Evolutionary conservation across 306 rosid species (phyloP).

Genomic region (Trifolium subterraneum): DNA sequence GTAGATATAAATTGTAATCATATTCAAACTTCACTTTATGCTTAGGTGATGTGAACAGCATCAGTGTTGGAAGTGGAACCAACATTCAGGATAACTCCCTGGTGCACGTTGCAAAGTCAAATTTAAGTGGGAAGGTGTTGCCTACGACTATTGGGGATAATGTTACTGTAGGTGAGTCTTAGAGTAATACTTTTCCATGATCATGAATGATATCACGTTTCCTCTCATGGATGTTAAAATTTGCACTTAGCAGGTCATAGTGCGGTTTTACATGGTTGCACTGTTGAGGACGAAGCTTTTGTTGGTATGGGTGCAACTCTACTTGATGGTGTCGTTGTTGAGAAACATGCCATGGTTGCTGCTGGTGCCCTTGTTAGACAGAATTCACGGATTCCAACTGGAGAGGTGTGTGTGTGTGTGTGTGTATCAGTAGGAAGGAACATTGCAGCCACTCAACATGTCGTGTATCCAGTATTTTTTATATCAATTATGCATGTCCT

Average conservation of each 20-base stretch:
- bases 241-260: constrained; percentile 68
- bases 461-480: not conserved
- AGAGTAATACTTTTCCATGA: not conserved
- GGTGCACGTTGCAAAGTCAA: constrained; percentile 94
- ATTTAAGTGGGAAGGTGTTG: constrained; percentile 89
- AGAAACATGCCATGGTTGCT: constrained; percentile 91
- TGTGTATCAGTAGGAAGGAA: not conserved
- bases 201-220: constrained; percentile 21
- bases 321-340: constrained; percentile 90
- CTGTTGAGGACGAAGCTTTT: constrained; percentile 92
- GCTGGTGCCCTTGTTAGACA: constrained; percentile 95
- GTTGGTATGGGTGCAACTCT: constrained; percentile 91
- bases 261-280: constrained; percentile 91
- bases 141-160: constrained; percentile 86
- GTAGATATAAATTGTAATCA: not conserved
- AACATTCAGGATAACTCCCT: constrained; percentile 95
- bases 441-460: not conserved
- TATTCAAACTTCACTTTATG: constrained; percentile 10
- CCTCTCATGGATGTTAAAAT: constrained; percentile 1
- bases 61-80: constrained; percentile 89
- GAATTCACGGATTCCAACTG: constrained; percentile 81
- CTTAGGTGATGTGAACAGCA: constrained; percentile 86
- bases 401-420: constrained; percentile 68
- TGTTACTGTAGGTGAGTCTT: constrained; percentile 88
- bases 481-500: not conserved